These are phyloP conservation scores for Cladosporium sphaerospermum DNA, from an alignment of 2,329 filamentous ascomycete species.

Conservation along the genomic window DNA sequence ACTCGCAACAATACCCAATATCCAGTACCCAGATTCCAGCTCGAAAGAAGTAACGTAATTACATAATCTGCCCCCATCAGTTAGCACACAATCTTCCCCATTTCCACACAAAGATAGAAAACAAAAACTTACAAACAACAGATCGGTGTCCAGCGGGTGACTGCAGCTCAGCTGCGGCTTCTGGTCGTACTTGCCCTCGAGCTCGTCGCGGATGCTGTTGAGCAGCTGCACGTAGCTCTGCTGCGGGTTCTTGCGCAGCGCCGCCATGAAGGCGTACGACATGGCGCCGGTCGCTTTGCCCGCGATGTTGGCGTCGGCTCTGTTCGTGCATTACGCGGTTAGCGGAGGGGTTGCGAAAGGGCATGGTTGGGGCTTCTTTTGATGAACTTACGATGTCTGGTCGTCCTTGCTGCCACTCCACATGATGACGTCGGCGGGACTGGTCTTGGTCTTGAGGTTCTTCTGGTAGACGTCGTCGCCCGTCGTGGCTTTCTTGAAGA, in stretches of 20 bases:
- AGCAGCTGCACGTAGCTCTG: conserved; percentile 95
- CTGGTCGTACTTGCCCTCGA: conserved; percentile 81
- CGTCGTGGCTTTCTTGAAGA: conserved; percentile 80
- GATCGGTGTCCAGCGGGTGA: conserved; percentile 63
- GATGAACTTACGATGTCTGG: conserved; percentile 72
- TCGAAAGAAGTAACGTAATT: not conserved
- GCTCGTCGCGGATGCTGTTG: conserved; percentile 88
- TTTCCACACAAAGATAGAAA: too few species aligned
- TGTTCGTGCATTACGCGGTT: conserved; percentile 32
- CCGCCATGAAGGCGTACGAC: conserved; percentile 93
- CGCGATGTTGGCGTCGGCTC: conserved; percentile 81
- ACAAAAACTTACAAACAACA: conserved; percentile 44
- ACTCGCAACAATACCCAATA: too few species aligned
- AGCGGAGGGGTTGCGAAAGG: not conserved
- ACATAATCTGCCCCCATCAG: not conserved
- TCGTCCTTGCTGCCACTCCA: conserved; percentile 95
- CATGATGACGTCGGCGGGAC: conserved; percentile 92
- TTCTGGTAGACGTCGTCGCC: conserved; percentile 75
- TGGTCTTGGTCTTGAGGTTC: conserved; percentile 83
- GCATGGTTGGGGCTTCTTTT: too few species aligned
- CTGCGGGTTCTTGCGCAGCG: conserved; percentile 85
- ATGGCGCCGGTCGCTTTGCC: conserved; percentile 93
- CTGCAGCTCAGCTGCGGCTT: conserved; percentile 95
- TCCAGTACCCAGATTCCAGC: too few species aligned
- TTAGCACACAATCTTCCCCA: too few species aligned